phyloP scores from a whole-genome alignment of 345 rosid genomes.

The Ceriops decandra region DNA sequence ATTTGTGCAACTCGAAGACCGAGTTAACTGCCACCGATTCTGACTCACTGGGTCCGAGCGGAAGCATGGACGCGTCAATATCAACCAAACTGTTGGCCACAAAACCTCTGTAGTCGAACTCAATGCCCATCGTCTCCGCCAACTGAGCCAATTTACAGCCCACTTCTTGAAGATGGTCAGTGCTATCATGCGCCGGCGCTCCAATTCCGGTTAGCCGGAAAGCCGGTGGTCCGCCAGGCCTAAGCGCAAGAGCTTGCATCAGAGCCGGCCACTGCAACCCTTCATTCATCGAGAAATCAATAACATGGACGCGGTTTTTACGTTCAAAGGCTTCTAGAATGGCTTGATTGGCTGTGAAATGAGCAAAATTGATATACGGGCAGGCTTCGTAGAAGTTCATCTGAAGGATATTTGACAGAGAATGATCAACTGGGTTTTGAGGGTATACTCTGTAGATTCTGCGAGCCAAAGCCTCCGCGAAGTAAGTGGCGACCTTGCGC shows the following conservation, averaged over 20 bases:
- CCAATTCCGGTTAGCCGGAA: conserved; percentile 82
- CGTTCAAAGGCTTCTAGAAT: conserved; percentile 74
- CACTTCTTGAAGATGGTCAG: conserved; percentile 63
- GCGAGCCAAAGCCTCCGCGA: conserved; percentile 80
- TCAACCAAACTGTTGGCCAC: conserved; percentile 74
- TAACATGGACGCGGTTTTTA: conserved; percentile 56
- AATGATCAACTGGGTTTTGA: conserved; percentile 37
- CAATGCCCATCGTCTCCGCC: conserved; percentile 59
- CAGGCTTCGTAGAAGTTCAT: conserved; percentile 81
- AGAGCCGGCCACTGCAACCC: conserved; percentile 91
- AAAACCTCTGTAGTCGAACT: conserved; percentile 75
- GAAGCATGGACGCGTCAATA: conserved; percentile 70
- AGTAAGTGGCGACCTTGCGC: conserved; percentile 74
- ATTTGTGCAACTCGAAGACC: conserved; percentile 68
- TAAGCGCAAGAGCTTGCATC: conserved; percentile 71
- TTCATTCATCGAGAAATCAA: conserved; percentile 66
- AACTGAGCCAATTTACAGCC: conserved; percentile 74
- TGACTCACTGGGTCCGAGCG: conserved; percentile 45
- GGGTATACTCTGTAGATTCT: conserved; percentile 57
- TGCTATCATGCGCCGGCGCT: conserved; percentile 58
- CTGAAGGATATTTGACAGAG: conserved; percentile 58
- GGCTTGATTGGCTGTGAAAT: conserved; percentile 82
- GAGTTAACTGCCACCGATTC: conserved; percentile 85
- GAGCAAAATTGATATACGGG: conserved; percentile 84
- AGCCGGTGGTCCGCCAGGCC: conserved; percentile 74